Base-by-base conservation (phyloP, 1,284 basidiomycete genomes). In the Meripilus lineatus region DNA sequence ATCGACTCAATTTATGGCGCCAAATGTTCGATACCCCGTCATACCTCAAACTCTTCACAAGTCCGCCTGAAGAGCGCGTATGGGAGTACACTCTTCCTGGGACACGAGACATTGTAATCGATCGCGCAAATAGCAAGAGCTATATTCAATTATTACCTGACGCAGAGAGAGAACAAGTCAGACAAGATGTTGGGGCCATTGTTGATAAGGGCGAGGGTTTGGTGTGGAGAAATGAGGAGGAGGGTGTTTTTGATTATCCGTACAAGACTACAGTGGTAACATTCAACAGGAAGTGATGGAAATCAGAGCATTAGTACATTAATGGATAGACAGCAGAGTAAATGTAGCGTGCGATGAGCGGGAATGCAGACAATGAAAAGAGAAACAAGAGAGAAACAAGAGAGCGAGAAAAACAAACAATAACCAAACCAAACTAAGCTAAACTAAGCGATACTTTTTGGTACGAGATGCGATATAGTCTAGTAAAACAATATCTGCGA, bases 81-180 rank as follows among this genome's bases (percentile, higher is more conserved):
- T 84, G 76, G 71, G 49, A 59, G 4, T 76, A 78, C 46, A 55
- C 60, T 6, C 63, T 84, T 13, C 62, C 67, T 11, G 68, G 70
- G 0, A 78, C 75, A 2, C 60, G 67, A 22, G 65, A 79, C n/a
- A 68, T 67, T 17, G 75, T 74, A 10, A 59, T 79, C n/a, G 66
- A 84, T 44, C 69, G 87, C 40, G 82, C 77, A 0, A 66, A 63
- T 42, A 88, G 78, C 66, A 89, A 88, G 67, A 88, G 85, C 56
- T 89, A 87, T 57, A 77, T 88, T 32, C 67, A 79, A 0, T 55
- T 84, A 10, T 66, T 85, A 17, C 63, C 73, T 1, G 68, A 72
- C 0, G 71, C 75, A 1, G 72, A 79, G 48, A 81, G 75, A 59
- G 57, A 61, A 15, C 65, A 67, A 34, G 70, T 85, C n/a, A 56